Base-by-base conservation (phyloP, 2,329 filamentous ascomycete species). In the Ploettnerulaceae sp. region DNA sequence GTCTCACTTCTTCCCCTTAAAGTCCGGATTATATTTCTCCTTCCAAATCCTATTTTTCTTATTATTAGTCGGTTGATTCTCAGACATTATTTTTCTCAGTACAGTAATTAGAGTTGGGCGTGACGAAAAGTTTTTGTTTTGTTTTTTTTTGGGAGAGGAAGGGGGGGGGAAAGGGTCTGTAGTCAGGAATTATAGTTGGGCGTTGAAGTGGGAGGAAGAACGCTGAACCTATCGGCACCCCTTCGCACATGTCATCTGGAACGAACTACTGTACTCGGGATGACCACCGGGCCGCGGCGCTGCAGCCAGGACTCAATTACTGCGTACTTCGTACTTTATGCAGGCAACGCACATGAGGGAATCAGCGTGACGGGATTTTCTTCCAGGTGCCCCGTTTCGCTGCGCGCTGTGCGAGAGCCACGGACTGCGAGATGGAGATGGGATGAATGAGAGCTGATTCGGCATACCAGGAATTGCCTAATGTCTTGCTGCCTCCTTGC, bases 381-480 rank as follows among this genome's bases (percentile, higher is more conserved):
- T 29, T 22, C 25, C 12, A 12, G 22, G 11, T 34, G 29, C 29
- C 18, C 17, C 22, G 25, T 32, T 9, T 43, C 14, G 28, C 34
- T 39, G 34, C n/a, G 15, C 5, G 24, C n/a, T n/a, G n/a, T n/a
- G 41, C 22, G 18, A 44, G 22, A 35, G 36, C 17, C 24, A 14
- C 22, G 45, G 38, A 51, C 52, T 25, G 35, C 52, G 47, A 54
- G 43, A 52, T 57, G 50, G 43, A 49, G 29, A 41, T 15, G 22
- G 15, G 22, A 28, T 11, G 28, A 15, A 33, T 26, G 29, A 33
- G 28, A 31, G 35, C 32, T 33, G 32, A 32, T 28, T 40, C 47
- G 50, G 78, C 86, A 68, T 82, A 96, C 91, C 93, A 98, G 60
- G 87, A 86, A 71, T 97, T 96, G 53, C 93, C 93, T 55, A 97